phyloP scores from a whole-genome alignment of 2,329 filamentous ascomycete genomes.

The Penicillium sp. region DNA sequence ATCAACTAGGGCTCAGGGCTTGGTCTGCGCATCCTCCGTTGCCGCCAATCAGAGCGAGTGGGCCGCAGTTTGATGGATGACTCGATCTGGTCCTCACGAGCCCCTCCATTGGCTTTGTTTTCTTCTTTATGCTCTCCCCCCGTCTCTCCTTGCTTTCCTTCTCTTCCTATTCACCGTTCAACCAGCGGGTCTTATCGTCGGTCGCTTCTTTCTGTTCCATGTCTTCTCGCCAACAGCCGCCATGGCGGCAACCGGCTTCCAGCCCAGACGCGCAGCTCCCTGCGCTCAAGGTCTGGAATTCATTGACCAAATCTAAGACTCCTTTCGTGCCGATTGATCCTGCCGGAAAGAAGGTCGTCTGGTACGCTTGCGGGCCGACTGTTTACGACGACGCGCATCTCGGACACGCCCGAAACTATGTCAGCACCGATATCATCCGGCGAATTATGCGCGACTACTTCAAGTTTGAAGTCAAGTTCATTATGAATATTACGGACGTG shows the following conservation, averaged over 20 bases:
- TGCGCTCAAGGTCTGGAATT: constrained; percentile 75
- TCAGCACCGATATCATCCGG: constrained; percentile 82
- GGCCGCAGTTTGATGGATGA: constrained; percentile 17
- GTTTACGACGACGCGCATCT: constrained; percentile 79
- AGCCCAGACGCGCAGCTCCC: constrained; percentile 41
- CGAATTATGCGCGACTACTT: constrained; percentile 81
- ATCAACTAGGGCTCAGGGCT: constrained; percentile 27
- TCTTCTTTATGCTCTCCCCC: constrained; percentile 28
- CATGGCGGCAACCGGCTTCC: constrained; percentile 42
- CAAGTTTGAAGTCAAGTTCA: constrained; percentile 74
- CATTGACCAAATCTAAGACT: constrained; percentile 68
- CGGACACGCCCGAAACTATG: constrained; percentile 84
- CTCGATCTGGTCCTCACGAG: constrained; percentile 18
- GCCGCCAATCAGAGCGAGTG: constrained; percentile 22
- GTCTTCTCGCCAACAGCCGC: constrained; percentile 43
- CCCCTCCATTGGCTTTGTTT: constrained; percentile 20
- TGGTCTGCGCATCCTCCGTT: constrained; percentile 1
- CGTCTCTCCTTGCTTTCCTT: constrained; percentile 18
- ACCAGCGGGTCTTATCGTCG: constrained; percentile 16
- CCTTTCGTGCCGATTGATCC: constrained; percentile 70
- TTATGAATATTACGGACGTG: constrained; percentile 90
- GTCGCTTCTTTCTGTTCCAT: constrained; percentile 23
- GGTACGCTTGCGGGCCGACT: constrained; percentile 89
- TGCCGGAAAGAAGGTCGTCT: constrained; percentile 65
- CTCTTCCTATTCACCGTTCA: constrained; percentile 8